Base-by-base conservation (phyloP, 83 land plant genomes). In the Isoetes engelmannii region DNA sequence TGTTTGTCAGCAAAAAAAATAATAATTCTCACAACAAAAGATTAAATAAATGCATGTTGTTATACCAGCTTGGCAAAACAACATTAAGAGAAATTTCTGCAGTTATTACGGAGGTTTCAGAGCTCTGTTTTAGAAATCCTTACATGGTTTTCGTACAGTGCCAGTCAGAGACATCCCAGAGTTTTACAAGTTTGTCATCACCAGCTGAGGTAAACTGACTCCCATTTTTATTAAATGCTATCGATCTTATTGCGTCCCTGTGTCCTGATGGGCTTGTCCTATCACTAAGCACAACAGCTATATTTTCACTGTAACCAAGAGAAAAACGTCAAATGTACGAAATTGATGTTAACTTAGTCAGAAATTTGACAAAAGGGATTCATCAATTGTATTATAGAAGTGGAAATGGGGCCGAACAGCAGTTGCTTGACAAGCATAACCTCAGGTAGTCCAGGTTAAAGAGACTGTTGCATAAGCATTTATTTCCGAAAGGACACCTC, bases 131-230 rank as follows among this genome's bases (percentile, higher is more conserved):
- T 28, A 58, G 13, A 17, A 63, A 61, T 44, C 63, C 87, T 74
- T 84, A 89, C 87, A 86, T 82, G 46, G 88, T 82, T 66, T 71
- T 48, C 20, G 82, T 64, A 78, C 97, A 90, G 8, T 57, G 70
- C 92, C 90, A 90, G 4, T 85, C 72, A 68, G 74, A 74, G 13
- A 86, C 63, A 19, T 71, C 57, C 99, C 97, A 94, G 8, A 90
- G 72, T 58, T 94, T 94, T 50, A 94, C 96, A 28, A 81, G 71
- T 70, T 94, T 94, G 69, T 90, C 98, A 81, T 94, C 98, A 6
- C 98, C 96, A 67, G 88, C 92, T 43, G 96, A 88, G 18, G 81
- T 92, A 78, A 90, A 84, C 21, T 83, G 68, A 54, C 66, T 68
- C 7, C 97, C 97, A 10, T 81, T 75, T 55, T 72, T 69, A 60